These are phyloP conservation scores for Boletus rubropictus DNA, from an alignment of 768 basidiomycete genomes.

Conservation along the genomic window DNA sequence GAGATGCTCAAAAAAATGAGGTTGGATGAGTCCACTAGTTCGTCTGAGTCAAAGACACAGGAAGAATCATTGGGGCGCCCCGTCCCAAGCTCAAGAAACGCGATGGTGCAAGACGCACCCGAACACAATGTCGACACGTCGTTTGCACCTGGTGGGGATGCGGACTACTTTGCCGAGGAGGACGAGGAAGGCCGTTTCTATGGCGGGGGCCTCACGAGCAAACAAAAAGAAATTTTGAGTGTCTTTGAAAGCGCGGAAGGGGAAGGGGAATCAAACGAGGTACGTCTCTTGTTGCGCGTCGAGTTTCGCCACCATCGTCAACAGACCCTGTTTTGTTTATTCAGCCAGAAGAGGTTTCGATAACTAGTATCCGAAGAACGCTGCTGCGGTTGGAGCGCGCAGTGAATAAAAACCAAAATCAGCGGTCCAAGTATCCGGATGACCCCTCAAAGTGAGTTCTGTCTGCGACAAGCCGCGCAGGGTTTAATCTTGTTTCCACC, in stretches of 20 bases:
- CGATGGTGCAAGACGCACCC: constrained; percentile 55
- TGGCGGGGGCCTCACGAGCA: constrained; percentile 85
- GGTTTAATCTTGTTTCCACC: constrained; percentile 1
- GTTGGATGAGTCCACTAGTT: constrained; percentile 36
- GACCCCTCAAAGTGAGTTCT: constrained; percentile 78
- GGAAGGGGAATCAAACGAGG: constrained; percentile 61
- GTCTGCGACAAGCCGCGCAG: background rate
- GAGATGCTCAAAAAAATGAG: constrained; percentile 82
- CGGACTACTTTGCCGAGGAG: constrained; percentile 87
- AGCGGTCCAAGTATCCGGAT: constrained; percentile 89
- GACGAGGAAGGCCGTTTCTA: constrained; percentile 91
- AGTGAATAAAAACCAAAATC: constrained; percentile 91
- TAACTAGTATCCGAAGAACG: constrained; percentile 65
- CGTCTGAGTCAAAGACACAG: constrained; percentile 7
- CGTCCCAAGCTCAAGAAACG: constrained; percentile 33
- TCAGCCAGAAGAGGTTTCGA: constrained; percentile 62
- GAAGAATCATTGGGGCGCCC: constrained; percentile 6
- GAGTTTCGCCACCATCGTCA: background rate
- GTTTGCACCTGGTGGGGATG: constrained; percentile 83
- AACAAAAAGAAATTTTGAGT: constrained; percentile 93
- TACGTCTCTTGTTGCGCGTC: constrained; percentile 34
- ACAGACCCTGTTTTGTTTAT: background rate
- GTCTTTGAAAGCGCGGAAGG: constrained; percentile 80
- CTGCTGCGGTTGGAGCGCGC: constrained; percentile 82
- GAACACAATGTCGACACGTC: constrained; percentile 31